phyloP scores from a whole-genome alignment of 768 basidiomycete species.

The Galerina marginata region DNA sequence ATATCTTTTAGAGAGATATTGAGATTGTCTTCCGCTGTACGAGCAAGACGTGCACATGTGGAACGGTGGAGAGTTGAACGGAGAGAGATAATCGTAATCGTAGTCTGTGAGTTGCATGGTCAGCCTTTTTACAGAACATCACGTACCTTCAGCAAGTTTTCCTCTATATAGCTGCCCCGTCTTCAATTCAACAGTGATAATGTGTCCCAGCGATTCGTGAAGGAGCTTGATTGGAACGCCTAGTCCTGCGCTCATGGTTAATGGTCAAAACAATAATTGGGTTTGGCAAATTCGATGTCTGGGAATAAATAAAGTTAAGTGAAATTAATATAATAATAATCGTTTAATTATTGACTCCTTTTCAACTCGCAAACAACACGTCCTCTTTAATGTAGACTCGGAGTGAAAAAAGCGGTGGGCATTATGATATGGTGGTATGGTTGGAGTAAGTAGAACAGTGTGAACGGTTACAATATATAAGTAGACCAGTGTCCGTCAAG shows the following conservation, averaged over 20 bases:
- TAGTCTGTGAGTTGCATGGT: conserved; percentile 14
- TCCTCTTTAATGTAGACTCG: too few relatives aligned
- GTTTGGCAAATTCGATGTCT: conserved; percentile 2
- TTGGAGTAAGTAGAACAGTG: too few relatives aligned
- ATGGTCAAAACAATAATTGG: conserved; percentile 8
- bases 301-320: not conserved
- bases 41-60: conserved; percentile 13
- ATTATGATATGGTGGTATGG: too few relatives aligned
- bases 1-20: conserved; percentile 97
- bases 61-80: conserved; percentile 2
- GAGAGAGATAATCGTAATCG: conserved; percentile 19
- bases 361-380: too few relatives aligned
- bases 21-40: conserved; percentile 93
- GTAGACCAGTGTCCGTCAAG: not conserved
- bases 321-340: too few relatives aligned
- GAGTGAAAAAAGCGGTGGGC: too few relatives aligned
- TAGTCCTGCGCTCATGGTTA: conserved; percentile 65
- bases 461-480: not conserved
- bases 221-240: conserved; percentile 97
- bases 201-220: conserved; percentile 94
- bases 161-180: conserved; percentile 97
- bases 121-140: not conserved
- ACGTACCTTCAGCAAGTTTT: conserved; percentile 93
- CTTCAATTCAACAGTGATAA: conserved; percentile 98
- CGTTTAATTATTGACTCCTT: too few relatives aligned